Evolutionary conservation across 345 rosid species (phyloP), one percentile per base, ranked within the genome.

Genomic region (Ricinus communis): DNA sequence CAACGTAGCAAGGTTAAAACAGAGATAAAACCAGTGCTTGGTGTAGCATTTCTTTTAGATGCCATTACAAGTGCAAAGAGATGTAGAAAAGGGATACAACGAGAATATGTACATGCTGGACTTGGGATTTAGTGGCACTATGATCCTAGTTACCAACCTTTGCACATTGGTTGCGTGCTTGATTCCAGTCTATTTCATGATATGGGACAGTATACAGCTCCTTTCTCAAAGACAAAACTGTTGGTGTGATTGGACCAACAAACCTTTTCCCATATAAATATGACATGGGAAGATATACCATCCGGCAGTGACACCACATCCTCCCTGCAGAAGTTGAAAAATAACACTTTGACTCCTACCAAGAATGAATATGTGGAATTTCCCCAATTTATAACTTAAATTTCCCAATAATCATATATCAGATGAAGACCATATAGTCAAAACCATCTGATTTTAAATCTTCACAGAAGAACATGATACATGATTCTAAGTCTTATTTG

Each of bases 271-370:
- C 98, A 79, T 87, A 94, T 71, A 94, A 77, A 77, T 94, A 94
- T 46, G 95, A 91, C 98, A 91, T 95, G 0, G 99, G 99, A 85
- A 95, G 76, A 90, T 92, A 95, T 50, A 95, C 99, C 99, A 95
- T 95, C 79, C 97, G 90, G 77, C 99, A 95, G 76, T 92, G 97
- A 74, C 98, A 90, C 97, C 99, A 95, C 96, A 95, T 95, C 85
- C 98, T 90, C 80, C 99, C 99, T 95, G 89, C 65, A 79, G 18
- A 64, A 43, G 15, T n/a, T 27, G 27, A 6, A 28, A 59, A 18
- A 36, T 14, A 19, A 31, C 30, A 55, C 33, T 52, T 49, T 31
- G 16, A n/a, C 30, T 71, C 19, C 38, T 10, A 52, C 8, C 18
- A 25, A 43, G 46, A 21, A 62, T 1, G 12, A 24, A 7, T 41